Base-by-base conservation (phyloP, 139 green algal genomes). In the Micromonas pusilla region DNA sequence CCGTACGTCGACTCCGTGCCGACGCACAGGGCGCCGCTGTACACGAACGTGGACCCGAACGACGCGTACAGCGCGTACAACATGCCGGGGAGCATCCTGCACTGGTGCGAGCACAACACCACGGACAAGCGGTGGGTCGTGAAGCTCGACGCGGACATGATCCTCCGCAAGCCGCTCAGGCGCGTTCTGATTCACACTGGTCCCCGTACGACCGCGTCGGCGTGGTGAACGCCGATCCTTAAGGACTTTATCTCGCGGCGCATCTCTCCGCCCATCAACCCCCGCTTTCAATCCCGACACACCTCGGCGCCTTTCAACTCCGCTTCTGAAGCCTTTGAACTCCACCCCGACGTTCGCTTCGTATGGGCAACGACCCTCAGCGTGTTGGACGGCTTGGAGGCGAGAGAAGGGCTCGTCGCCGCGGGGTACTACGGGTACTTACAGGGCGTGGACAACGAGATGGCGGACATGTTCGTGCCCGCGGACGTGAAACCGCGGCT, bases 71-170 rank as follows among this genome's bases (percentile, higher is more conserved):
- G 45, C 21, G 54, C 72, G 72, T 78, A 78, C 34, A 78, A 78
- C 16, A 52, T 78, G 25, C 72, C 72, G 2, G 72, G 52, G 57
- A 26, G 32, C 32, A 70, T 78, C 21, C 26, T 70, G 60, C 38
- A 70, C 13, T 78, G 52, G 52, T 23, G 31, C 31, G 19, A 53
- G 33, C n/a, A 78, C 31, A 2, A 45, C 53, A 13, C 21, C 52
- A 62, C 72, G 32, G 52, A 57, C 62, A 0, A 30, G 36, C 3
- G 3, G 72, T 78, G 53, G 53, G 52, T 78, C 32, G 34, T 78
- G 25, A 68, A 78, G 53, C 53, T 78, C 26, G 72, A 78, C 52
- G 72, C 54, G 19, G 72, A 78, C 33, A 78, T 78, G 72, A 53
- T 78, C 30, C 23, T 78, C 5, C 26, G 52, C 1, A 78, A 68